phyloP scores from a whole-genome alignment of 108 stramenopile species.

The Fragilaria crotonensis region DNA sequence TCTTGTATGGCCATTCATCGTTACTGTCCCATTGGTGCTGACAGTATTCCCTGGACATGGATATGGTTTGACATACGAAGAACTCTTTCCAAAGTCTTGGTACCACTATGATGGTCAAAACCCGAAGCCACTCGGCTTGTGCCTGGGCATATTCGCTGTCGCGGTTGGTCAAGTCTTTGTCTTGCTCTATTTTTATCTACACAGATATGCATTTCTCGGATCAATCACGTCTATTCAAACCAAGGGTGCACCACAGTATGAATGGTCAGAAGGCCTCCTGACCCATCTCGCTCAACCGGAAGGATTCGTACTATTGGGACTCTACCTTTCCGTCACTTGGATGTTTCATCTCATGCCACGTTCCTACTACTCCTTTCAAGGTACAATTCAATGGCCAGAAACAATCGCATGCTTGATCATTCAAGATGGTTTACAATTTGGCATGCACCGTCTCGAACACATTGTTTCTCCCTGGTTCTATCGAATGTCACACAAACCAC shows the following conservation, averaged over 20 bases:
- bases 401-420: constrained; percentile 60
- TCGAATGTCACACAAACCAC: constrained; percentile 87
- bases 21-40: constrained; percentile 54
- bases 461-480: constrained; percentile 70
- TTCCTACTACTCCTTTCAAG: constrained; percentile 79
- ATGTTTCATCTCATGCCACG: constrained; percentile 76
- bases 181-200: constrained; percentile 51
- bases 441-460: constrained; percentile 85
- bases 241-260: constrained; percentile 59
- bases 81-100: constrained; percentile 57
- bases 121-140: constrained; percentile 73
- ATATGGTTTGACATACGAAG: constrained; percentile 37
- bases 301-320: constrained; percentile 79
- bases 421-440: constrained; percentile 84
- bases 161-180: constrained; percentile 73
- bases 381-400: constrained; percentile 64
- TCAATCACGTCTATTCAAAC: constrained; percentile 62
- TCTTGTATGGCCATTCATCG: constrained; percentile 72
- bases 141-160: constrained; percentile 73
- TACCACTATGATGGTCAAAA: constrained; percentile 22
- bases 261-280: constrained; percentile 55
- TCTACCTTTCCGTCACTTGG: constrained; percentile 84
- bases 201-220: constrained; percentile 31
- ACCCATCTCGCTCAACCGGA: constrained; percentile 85
- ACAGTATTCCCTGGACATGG: constrained; percentile 11